Percentiles rank a stretch among this genome's conserved stretches.
Conservation (phyloP, 2,329 filamentous ascomycete species). For the Chaetoscypha palmicola region DNA sequence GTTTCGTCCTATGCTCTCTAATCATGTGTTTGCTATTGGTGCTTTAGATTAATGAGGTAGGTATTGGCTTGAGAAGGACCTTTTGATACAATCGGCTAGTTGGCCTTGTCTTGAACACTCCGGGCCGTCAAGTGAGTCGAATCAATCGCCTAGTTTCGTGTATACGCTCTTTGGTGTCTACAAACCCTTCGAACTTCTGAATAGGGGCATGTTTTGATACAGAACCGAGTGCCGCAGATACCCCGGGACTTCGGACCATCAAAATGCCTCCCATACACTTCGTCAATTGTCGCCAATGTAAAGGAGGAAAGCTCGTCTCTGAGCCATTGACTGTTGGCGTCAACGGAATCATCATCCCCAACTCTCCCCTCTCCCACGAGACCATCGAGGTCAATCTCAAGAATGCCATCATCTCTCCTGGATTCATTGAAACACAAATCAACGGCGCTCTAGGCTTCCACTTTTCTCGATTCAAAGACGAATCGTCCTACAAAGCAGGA, state of each 20-base stretch:
- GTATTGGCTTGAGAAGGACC: no score
- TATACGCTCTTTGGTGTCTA: no score
- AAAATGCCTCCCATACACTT: conserved; percentile 18
- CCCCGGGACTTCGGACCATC: not conserved
- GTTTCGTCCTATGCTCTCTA: no score
- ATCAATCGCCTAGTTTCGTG: no score
- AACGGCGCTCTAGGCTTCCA: conserved; percentile 44
- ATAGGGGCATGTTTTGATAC: conserved; percentile 20
- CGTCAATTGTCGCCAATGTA: conserved; percentile 24
- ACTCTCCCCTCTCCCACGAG: conserved; percentile 17
- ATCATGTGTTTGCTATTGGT: no score
- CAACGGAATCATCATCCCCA: conserved; percentile 23
- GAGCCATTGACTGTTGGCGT: conserved; percentile 19
- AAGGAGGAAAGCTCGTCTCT: conserved; percentile 16
- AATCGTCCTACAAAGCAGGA: conserved; percentile 33
- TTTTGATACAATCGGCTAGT: no score
- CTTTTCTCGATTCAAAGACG: conserved; percentile 42
- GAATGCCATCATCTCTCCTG: conserved; percentile 44
- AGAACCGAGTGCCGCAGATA: conserved; percentile 1
- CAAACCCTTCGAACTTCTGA: not conserved
- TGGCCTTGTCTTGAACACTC: no score
- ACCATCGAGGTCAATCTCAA: conserved; percentile 35
- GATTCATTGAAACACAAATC: conserved; percentile 48
- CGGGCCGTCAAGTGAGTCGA: no score
- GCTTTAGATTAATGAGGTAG: no score